These are phyloP conservation scores for Leccinum incarnatum DNA, from an alignment of 768 basidiomycete species.

Conservation along the genomic window DNA sequence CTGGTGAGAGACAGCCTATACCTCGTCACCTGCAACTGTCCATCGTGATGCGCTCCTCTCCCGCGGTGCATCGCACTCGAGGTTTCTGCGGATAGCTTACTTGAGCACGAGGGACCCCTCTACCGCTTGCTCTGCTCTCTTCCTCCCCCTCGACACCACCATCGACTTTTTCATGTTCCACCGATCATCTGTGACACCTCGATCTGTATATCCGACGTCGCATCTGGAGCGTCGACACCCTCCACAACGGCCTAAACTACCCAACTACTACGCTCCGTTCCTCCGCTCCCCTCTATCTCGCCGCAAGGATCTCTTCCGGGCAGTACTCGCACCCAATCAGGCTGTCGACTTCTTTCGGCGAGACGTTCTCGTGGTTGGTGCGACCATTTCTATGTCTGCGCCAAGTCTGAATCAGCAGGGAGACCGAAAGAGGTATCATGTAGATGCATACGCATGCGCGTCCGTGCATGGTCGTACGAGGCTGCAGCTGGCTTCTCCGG, in stretches of 20 bases:
- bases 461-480: conserved; percentile 21
- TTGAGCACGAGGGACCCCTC: conserved; percentile 9
- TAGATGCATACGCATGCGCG: not conserved
- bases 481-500: conserved; percentile 28
- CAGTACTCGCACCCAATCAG: conserved; percentile 15
- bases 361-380: conserved; percentile 12
- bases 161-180: not conserved
- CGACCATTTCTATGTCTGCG: not conserved
- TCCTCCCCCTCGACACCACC: not conserved
- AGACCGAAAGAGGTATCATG: not conserved
- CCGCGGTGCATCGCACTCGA: conserved; percentile 27
- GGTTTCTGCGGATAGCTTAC: conserved; percentile 27
- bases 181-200: conserved; percentile 8
- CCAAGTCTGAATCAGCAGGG: not conserved
- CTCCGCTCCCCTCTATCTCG: conserved; percentile 26
- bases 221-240: conserved; percentile 10
- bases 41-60: conserved; percentile 22
- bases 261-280: conserved; percentile 28
- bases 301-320: conserved; percentile 27
- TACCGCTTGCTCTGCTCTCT: not conserved
- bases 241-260: conserved; percentile 24
- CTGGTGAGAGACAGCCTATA: conserved; percentile 13
- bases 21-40: conserved; percentile 14
- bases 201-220: conserved; percentile 7
- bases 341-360: conserved; percentile 29